phyloP scores from a whole-genome alignment of 768 basidiomycete genomes.

The Chiua virens region DNA sequence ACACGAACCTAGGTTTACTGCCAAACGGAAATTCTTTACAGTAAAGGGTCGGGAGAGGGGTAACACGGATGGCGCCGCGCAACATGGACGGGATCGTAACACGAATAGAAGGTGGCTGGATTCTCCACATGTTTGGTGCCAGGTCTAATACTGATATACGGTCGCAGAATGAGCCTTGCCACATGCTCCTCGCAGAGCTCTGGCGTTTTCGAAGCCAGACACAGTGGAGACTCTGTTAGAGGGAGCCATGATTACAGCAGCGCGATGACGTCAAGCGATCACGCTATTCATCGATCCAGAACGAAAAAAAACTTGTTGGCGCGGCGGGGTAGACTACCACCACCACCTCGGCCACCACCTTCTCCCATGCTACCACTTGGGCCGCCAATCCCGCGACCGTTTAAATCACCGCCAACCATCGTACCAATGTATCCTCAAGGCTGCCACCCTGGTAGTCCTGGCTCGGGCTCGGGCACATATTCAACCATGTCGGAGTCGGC shows the following conservation, averaged over 20 bases:
- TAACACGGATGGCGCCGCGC: too few species aligned
- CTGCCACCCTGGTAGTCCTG: background rate
- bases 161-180: conserved; percentile 8
- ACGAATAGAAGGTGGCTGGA: conserved; percentile 8
- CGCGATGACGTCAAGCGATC: background rate
- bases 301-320: background rate
- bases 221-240: too few species aligned
- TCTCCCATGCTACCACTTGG: background rate
- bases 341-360: background rate
- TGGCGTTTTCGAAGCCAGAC: background rate
- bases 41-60: conserved; percentile 13
- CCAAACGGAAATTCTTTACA: conserved; percentile 10
- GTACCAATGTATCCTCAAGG: background rate
- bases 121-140: too few species aligned
- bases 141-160: too few species aligned
- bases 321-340: background rate
- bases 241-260: background rate
- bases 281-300: background rate
- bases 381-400: background rate
- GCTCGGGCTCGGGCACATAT: background rate
- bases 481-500: background rate
- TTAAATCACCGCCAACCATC: background rate
- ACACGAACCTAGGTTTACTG: background rate
- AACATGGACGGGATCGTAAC: background rate
- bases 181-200: conserved; percentile 14